Percentiles rank a stretch among this genome's conserved stretches.
Conservation (phyloP, 495 filamentous ascomycete genomes). For the Daldinia decipiens region DNA sequence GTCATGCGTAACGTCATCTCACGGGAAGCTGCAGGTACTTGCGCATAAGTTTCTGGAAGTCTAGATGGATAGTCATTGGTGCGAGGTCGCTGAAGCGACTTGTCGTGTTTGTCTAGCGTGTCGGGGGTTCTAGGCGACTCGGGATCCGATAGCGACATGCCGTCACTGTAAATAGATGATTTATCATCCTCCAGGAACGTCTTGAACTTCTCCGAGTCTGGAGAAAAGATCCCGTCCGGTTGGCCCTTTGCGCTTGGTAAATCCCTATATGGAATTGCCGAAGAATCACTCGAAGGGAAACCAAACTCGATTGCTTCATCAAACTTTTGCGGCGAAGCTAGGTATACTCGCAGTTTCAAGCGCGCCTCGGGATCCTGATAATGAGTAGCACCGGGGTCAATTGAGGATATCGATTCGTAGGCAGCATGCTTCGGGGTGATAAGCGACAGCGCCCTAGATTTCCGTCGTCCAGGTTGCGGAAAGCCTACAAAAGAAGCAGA, state of each 20-base stretch:
- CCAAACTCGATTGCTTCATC: slow-evolving; percentile 95
- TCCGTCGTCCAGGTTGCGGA: slow-evolving; percentile 53
- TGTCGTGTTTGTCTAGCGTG: slow-evolving; percentile 52
- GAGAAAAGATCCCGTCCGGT: slow-evolving; percentile 45
- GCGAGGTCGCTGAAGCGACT: slow-evolving; percentile 47
- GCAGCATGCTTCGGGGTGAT: slow-evolving; percentile 59
- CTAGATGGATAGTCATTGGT: slow-evolving; percentile 41
- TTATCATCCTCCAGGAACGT: slow-evolving; percentile 63
- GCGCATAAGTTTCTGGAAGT: slow-evolving; percentile 59
- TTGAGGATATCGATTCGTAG: slow-evolving; percentile 62
- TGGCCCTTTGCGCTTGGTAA: slow-evolving; percentile 25
- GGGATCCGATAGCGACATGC: slow-evolving; percentile 60
- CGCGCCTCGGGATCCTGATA: slow-evolving; percentile 93
- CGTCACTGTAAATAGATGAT: slow-evolving; percentile 60
- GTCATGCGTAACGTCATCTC: slow-evolving; percentile 98
- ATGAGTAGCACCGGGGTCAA: slow-evolving; percentile 80
- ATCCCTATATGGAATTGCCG: slow-evolving; percentile 36
- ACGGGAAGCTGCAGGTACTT: slow-evolving; percentile 67
- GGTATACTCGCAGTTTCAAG: slow-evolving; percentile 84
- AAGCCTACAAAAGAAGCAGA: slow-evolving; percentile 47
- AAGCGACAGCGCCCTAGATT: slow-evolving; percentile 60
- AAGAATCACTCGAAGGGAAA: slow-evolving; percentile 72
- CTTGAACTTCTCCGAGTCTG: slow-evolving; percentile 52
- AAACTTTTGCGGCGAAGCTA: slow-evolving; percentile 92
- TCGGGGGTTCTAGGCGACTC: slow-evolving; percentile 66